A percentile compares a stretch with the other conserved stretches of the same genome.
Conservation (phyloP, 495 filamentous ascomycete species). For the Venustampulla echinocandica region DNA sequence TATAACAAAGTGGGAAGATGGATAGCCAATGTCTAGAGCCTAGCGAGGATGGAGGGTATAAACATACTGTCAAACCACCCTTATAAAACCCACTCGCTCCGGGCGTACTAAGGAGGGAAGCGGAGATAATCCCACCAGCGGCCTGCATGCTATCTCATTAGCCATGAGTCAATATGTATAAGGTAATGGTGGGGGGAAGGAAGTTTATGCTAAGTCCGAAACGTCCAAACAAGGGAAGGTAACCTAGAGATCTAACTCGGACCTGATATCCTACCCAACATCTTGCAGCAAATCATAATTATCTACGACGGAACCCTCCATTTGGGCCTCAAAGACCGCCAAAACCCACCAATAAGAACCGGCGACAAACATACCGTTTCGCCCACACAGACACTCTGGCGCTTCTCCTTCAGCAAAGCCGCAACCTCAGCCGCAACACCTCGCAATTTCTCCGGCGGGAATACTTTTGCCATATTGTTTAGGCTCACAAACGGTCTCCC, state of each 20-base stretch:
- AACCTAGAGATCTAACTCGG: too few relatives aligned
- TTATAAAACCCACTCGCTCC: conserved; percentile 49
- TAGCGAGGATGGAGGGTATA: too few relatives aligned
- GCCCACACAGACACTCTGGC: conserved; percentile 48
- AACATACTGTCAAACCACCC: conserved; percentile 46
- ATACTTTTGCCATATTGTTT: conserved; percentile 18
- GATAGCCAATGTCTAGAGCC: too few relatives aligned
- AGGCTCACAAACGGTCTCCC: background rate
- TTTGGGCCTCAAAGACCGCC: too few relatives aligned
- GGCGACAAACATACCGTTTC: conserved; percentile 41
- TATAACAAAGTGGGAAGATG: too few relatives aligned
- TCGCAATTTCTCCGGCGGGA: conserved; percentile 43
- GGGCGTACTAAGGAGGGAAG: conserved; percentile 43
- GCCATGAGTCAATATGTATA: too few relatives aligned
- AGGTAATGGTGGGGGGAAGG: too few relatives aligned
- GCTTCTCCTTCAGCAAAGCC: conserved; percentile 39
- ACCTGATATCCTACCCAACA: too few relatives aligned
- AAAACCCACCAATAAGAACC: background rate
- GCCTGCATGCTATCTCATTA: conserved; percentile 34
- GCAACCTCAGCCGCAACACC: conserved; percentile 41
- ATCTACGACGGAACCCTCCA: too few relatives aligned
- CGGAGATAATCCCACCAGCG: conserved; percentile 52
- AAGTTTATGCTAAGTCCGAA: too few relatives aligned
- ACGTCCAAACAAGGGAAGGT: too few relatives aligned
- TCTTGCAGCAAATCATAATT: too few relatives aligned